Conservation (phyloP, 257 asterid species). For the Phtheirospermum japonicum region DNA sequence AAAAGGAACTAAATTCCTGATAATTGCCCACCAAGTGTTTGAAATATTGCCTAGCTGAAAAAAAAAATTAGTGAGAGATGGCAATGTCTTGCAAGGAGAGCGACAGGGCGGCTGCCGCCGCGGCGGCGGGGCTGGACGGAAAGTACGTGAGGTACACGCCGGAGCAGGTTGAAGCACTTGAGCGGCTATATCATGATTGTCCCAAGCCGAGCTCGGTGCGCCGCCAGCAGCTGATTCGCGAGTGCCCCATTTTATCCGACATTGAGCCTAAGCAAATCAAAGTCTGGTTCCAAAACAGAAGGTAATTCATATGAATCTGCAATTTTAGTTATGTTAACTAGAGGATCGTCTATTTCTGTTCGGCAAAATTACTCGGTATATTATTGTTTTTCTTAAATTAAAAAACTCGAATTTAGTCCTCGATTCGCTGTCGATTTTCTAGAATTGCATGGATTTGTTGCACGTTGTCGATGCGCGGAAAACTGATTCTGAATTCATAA, state of each 20-base stretch:
- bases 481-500: too few relatives aligned
- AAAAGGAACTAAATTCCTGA: background rate
- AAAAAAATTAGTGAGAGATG: slow-evolving; percentile 35
- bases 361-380: too few relatives aligned
- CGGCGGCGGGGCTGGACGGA: slow-evolving; percentile 48
- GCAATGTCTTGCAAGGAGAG: slow-evolving; percentile 73
- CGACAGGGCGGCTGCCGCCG: slow-evolving; percentile 31
- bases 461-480: too few relatives aligned
- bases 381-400: too few relatives aligned
- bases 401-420: too few relatives aligned
- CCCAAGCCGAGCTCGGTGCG: slow-evolving; percentile 88
- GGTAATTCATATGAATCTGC: slow-evolving; percentile 34
- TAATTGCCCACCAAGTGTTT: slow-evolving; percentile 24
- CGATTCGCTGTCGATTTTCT: too few relatives aligned
- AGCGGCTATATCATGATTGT: slow-evolving; percentile 85
- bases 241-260: slow-evolving; percentile 78
- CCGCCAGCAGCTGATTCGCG: slow-evolving; percentile 88
- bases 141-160: slow-evolving; percentile 87
- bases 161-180: slow-evolving; percentile 89
- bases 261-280: slow-evolving; percentile 90
- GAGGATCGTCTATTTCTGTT: too few relatives aligned
- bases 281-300: slow-evolving; percentile 93
- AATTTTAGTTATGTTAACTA: too few relatives aligned
- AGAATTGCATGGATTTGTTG: too few relatives aligned
- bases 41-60: slow-evolving; percentile 22